Percentiles rank a stretch among this genome's conserved stretches.
Conservation (phyloP, 768 basidiomycete genomes). For the Trametes gibbosa region DNA sequence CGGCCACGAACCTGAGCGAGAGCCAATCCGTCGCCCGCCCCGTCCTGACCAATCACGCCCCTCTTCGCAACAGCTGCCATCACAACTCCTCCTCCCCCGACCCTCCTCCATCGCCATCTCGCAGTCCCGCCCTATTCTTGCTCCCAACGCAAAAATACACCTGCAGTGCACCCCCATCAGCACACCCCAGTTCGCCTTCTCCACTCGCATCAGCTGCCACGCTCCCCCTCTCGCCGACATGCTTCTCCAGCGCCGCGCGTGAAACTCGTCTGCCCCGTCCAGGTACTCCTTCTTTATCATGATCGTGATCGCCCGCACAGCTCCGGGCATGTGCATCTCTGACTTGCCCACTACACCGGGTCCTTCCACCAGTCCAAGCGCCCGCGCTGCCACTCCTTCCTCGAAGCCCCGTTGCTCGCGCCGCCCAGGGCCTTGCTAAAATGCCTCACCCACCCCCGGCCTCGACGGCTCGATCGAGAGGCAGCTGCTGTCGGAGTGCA, state of each 20-base stretch:
- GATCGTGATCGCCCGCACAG: constrained; percentile 14
- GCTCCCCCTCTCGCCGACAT: not conserved
- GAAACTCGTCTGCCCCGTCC: not conserved
- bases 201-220: constrained; percentile 8
- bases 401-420: not conserved
- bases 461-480: too few species aligned
- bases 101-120: not conserved
- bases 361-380: too few species aligned
- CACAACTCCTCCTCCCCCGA: constrained; percentile 8
- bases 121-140: not conserved
- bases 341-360: not conserved
- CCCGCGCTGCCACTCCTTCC: not conserved
- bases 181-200: constrained; percentile 10
- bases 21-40: not conserved
- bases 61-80: constrained; percentile 23
- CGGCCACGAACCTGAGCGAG: too few species aligned
- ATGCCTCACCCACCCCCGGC: too few species aligned
- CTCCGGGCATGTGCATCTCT: constrained; percentile 3
- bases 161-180: constrained; percentile 5
- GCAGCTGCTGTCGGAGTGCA: not conserved
- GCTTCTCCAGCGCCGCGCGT: not conserved
- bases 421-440: too few species aligned
- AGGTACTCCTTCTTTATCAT: constrained; percentile 7
- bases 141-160: not conserved
- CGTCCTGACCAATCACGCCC: not conserved